phyloP scores from a whole-genome alignment of 306 rosid species.

The Malus domestica region DNA sequence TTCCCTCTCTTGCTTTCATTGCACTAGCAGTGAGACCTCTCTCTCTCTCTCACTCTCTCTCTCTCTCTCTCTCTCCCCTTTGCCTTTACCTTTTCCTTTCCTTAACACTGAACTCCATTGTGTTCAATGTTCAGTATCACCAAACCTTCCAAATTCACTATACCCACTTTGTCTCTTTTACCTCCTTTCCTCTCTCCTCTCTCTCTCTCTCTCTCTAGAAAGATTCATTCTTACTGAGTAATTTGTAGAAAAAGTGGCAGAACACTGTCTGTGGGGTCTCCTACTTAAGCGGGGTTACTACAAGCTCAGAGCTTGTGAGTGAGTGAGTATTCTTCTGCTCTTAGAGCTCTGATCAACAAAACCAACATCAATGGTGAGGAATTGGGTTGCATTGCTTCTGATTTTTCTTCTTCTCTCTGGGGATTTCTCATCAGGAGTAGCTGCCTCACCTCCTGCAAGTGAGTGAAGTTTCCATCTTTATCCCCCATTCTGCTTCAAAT shows the following conservation, averaged over 20 bases:
- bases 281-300: constrained; percentile 27
- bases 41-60: constrained; percentile 3
- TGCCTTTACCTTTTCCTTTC: constrained; percentile 15
- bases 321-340: constrained; percentile 15
- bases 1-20: constrained; percentile 25
- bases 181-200: constrained; percentile 6
- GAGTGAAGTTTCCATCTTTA: constrained; percentile 20
- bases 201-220: constrained; percentile 13
- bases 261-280: constrained; percentile 29
- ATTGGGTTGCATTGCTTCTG: constrained; percentile 33
- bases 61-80: constrained; percentile 6
- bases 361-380: constrained; percentile 43
- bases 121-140: neutral
- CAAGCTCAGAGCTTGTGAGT: constrained; percentile 32
- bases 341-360: constrained; percentile 6
- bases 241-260: constrained; percentile 24
- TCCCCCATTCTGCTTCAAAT: neutral
- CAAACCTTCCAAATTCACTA: constrained; percentile 28
- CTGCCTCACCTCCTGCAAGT: constrained; percentile 84
- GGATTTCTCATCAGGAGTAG: constrained; percentile 57
- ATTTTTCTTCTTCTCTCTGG: constrained; percentile 38
- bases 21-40: neutral
- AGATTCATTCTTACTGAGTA: constrained; percentile 16
- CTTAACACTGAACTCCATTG: constrained; percentile 11
- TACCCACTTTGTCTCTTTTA: constrained; percentile 31